Evolutionary conservation across 192 early-diverging fungal species (phyloP), one percentile per base, ranked within the genome.

Genomic region (Coemansia sp.): DNA sequence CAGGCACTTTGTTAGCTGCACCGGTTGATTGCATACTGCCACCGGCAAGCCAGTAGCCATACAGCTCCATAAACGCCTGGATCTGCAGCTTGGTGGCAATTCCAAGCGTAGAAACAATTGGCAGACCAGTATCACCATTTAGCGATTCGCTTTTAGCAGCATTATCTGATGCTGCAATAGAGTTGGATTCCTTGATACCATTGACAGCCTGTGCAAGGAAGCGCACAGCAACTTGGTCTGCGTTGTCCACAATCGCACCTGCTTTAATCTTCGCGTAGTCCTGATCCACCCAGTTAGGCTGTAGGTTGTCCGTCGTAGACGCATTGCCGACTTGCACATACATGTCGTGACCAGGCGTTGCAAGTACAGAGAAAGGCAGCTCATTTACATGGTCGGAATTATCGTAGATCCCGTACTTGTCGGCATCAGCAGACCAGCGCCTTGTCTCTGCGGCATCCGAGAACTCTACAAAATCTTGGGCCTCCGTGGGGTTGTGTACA

Each of bases 1-100:
- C 7, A 40, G 47, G 62, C 10, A 19, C n/a, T 8, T n/a, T n/a
- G 46, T 15, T 19, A 10, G n/a, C 2, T 39, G 16, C 6, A 19
- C n/a, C 57, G 16, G 45, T 9, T 4, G 6, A 12, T 12, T n/a
- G 3, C 6, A 70, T 36, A 10, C 18, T 8, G 32, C 68, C 68
- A 16, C 18, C 45, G 21, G 39, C 51, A 5, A 78, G 40, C 76
- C 76, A 78, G 55, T 66, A 73, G 1, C 77, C 77, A 43, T 74
- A 78, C 21, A 78, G 62, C 68, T 73, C 67, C 49, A 78, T 56
- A 54, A 78, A 78, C 12, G 77, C 71, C 13, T 46, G 55, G 2
- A 45, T 32, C 37, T 67, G 36, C 48, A 64, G 55, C 12, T 51
- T 55, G n/a, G 67, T 70, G 10, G 42, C 12, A 32, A 78, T 48